Percentiles rank a stretch among this genome's conserved stretches.
Evolutionary conservation across 345 rosid species (phyloP).

Genomic region (Arabidopsis arenosa): DNA sequence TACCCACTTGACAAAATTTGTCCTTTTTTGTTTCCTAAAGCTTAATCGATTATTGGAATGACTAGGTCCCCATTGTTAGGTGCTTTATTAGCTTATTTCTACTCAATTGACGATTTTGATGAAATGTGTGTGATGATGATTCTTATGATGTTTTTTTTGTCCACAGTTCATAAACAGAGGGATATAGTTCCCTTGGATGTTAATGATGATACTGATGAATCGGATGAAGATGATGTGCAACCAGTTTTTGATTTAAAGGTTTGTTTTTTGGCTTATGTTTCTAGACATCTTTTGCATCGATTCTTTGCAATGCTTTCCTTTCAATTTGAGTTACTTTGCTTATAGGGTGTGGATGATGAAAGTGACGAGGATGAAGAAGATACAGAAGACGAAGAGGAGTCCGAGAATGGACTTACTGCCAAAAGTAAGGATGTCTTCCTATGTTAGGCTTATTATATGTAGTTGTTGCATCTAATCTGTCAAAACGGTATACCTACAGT

Average conservation of each 20-base stretch:
- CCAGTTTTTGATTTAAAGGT: slow-evolving; percentile 80
- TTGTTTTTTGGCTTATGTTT: neutral
- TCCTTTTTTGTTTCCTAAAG: slow-evolving; percentile 4
- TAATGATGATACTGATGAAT: slow-evolving; percentile 61
- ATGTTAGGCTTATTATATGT: slow-evolving; percentile 2
- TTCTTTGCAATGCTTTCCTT: neutral
- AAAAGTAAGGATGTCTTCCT: slow-evolving; percentile 57
- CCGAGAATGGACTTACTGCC: slow-evolving; percentile 52
- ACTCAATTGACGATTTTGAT: neutral
- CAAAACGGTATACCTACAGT: neutral
- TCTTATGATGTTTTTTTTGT: too few species aligned
- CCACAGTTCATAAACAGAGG: slow-evolving; percentile 84
- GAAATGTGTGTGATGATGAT: neutral
- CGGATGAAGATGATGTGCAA: slow-evolving; percentile 72
- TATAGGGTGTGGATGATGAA: slow-evolving; percentile 45
- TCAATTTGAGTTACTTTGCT: slow-evolving; percentile 3
- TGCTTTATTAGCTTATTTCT: slow-evolving; percentile 6
- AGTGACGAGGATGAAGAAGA: slow-evolving; percentile 54
- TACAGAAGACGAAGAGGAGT: slow-evolving; percentile 47
- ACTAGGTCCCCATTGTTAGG: neutral
- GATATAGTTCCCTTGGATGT: slow-evolving; percentile 75
- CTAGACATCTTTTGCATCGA: neutral
- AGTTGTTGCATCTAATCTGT: neutral
- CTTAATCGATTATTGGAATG: slow-evolving; percentile 13
- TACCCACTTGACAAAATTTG: neutral